A percentile compares a stretch with the other conserved stretches of the same genome.
These are phyloP conservation scores for Sanguinoderma infundibulare DNA, from an alignment of 1,284 basidiomycete genomes.

Conservation along the genomic window DNA sequence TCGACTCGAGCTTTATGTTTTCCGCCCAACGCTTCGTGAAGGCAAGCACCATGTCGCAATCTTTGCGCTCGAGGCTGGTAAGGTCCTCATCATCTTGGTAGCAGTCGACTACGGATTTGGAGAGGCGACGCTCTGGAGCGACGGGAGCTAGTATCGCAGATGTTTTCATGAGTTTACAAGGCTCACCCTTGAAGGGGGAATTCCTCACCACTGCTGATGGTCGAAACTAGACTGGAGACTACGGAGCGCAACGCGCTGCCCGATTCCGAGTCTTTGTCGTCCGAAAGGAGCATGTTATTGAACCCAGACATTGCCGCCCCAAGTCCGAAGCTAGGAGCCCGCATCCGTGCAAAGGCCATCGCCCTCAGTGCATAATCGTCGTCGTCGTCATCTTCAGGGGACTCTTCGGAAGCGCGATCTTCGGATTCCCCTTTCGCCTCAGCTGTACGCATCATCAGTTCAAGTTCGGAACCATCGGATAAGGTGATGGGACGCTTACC, in stretches of 20 bases:
- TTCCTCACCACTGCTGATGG: slow-evolving; percentile 6
- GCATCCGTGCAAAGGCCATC: slow-evolving; percentile 10
- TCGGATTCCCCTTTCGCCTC: background rate
- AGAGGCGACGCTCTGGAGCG: slow-evolving; percentile 6
- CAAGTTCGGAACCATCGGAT: background rate
- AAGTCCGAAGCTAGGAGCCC: slow-evolving; percentile 7
- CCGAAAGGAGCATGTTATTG: background rate
- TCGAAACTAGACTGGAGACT: slow-evolving; percentile 2
- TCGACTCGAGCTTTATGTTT: slow-evolving; percentile 5
- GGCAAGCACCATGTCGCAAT: slow-evolving; percentile 7
- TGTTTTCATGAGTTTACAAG: background rate
- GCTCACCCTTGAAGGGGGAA: background rate
- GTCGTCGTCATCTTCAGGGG: background rate
- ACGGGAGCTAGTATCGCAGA: background rate
- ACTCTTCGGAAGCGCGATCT: background rate
- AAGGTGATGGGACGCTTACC: background rate
- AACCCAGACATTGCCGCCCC: slow-evolving; percentile 7
- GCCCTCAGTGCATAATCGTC: slow-evolving; percentile 6
- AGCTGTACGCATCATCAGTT: background rate
- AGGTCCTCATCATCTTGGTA: background rate
- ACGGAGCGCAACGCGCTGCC: background rate
- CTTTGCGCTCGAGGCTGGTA: background rate
- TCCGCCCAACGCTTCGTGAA: slow-evolving; percentile 11
- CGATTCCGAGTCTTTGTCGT: background rate
- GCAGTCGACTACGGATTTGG: background rate